Base-by-base conservation (phyloP, 176 grass and related monocot species). In the Paspalum notatum region DNA sequence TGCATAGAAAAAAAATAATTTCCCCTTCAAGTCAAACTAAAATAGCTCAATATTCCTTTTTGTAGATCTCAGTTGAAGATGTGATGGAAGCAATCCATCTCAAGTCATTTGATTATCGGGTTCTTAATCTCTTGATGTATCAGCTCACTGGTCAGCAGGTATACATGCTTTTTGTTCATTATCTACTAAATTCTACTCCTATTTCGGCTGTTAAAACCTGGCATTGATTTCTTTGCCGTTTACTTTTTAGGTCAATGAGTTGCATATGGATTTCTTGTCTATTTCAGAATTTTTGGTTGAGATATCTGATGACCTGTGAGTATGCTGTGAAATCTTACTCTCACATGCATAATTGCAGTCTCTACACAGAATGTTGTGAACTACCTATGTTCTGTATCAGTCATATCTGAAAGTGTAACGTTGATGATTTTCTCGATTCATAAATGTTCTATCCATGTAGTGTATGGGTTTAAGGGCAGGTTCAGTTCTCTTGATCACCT, bases 231-330 rank as follows among this genome's bases (percentile, higher is more conserved):
- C 24, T 60, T 64, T 52, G 15, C 14, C 85, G 79, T 46, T 75
- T 85, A 72, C 50, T 79, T 85, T 83, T 39, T 67, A 93, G 95
- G 90, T 93, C 26, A 98, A 95, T 84, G 88, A 98, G 52, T 85
- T 91, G 75, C 95, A 98, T 78, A 98, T 95, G 95, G 92, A 98
- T 25, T 98, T 98, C 84, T 80, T 98, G 64, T 95, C 92, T n/a
- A 44, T 91, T 17, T 98, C 95, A 38, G 92, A 98, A 88, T 93
- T 94, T 84, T 78, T 98, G 58, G 95, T 95, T 75, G 95, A 98
- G 86, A 71, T 98, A 89, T 92, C 88, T 82, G 95, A 98, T 79
- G 95, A 98, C 81, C 85, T 98, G 95, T 98, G 85, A 98, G 90
- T 98, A 74, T 50, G 27, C 62, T 75, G 8, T 85, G 37, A 71